Conservation (phyloP, 2,329 filamentous ascomycete species). For the Ophiostoma piceae region DNA sequence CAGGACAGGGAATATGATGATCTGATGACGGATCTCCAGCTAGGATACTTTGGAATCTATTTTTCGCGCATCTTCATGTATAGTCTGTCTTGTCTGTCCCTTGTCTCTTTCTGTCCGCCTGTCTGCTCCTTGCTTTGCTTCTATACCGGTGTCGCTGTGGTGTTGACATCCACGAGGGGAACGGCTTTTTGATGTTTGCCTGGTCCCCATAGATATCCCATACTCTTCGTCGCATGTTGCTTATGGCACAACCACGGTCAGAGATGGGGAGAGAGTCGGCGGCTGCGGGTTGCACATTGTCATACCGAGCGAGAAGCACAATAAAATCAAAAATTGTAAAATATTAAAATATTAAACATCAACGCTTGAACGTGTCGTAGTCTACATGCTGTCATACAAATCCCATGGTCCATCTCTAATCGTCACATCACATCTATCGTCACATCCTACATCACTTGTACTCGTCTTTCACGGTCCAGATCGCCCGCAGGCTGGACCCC, state of each 20-base stretch:
- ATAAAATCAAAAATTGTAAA: conserved; percentile 15
- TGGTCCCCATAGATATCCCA: conserved; percentile 53
- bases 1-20: conserved; percentile 5
- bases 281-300: neutral
- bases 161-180: conserved; percentile 68
- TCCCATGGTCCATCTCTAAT: neutral
- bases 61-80: conserved; percentile 3
- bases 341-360: conserved; percentile 5
- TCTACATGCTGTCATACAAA: neutral
- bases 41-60: conserved; percentile 19
- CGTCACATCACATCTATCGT: neutral
- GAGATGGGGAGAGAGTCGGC: conserved; percentile 3
- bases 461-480: conserved; percentile 47
- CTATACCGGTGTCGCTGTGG: conserved; percentile 41
- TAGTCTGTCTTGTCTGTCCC: neutral
- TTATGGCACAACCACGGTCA: conserved; percentile 37
- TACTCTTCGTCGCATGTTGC: conserved; percentile 46
- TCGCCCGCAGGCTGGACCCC: conserved; percentile 48
- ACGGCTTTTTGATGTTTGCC: conserved; percentile 53
- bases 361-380: neutral
- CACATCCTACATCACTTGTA: conserved; percentile 27
- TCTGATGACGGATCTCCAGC: conserved; percentile 13
- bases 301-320: conserved; percentile 13
- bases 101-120: neutral
- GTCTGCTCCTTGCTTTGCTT: neutral